Evolutionary conservation across 2,329 filamentous ascomycete species (phyloP).

Genomic region (Cladosporium cucumerinum): DNA sequence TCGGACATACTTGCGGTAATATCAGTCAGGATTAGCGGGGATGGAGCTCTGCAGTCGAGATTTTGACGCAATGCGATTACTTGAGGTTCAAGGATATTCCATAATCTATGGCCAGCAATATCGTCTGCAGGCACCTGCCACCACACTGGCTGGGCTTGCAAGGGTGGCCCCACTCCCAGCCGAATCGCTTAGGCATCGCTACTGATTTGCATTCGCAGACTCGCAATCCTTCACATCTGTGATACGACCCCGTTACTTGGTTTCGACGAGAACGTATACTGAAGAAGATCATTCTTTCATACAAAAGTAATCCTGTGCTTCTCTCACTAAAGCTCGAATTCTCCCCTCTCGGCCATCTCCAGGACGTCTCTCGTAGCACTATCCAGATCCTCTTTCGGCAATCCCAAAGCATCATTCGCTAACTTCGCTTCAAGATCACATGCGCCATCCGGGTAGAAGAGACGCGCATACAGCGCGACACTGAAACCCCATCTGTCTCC

Average conservation of each 20-base stretch:
- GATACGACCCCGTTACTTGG: background rate
- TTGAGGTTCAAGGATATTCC: background rate
- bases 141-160: background rate
- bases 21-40: no score
- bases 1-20: background rate
- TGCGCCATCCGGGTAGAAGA: conserved; percentile 43
- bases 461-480: conserved; percentile 53
- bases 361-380: conserved; percentile 21
- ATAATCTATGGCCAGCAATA: background rate
- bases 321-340: background rate
- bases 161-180: background rate
- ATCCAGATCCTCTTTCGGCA: conserved; percentile 27
- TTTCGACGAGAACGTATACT: background rate
- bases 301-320: background rate
- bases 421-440: conserved; percentile 34
- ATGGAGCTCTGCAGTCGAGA: background rate
- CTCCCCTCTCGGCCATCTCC: conserved; percentile 10
- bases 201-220: background rate
- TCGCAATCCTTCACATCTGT: background rate
- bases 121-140: background rate
- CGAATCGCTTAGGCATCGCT: background rate
- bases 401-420: conserved; percentile 21
- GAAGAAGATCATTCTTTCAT: background rate
- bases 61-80: background rate
- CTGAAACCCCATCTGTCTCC: conserved; percentile 47